Percentiles rank a stretch among this genome's conserved stretches.
phyloP scores from a whole-genome alignment of 192 early-diverging fungal species.

The Gamsiella multidivaricata region DNA sequence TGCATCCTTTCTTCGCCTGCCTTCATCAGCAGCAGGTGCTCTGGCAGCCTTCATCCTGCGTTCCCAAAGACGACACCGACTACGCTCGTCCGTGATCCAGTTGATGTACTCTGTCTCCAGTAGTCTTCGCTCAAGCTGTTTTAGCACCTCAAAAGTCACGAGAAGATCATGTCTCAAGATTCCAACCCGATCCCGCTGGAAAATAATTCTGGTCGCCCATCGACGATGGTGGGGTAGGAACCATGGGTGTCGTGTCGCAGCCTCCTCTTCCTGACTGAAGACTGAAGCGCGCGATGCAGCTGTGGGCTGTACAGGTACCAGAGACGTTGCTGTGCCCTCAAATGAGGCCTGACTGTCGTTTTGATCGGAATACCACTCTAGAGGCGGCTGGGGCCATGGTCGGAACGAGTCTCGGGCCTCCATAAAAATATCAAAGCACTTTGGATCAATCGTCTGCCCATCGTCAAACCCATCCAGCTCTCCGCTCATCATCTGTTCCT shows the following conservation, averaged over 20 bases:
- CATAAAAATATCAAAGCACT: constrained; percentile 51
- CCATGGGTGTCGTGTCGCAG: constrained; percentile 53
- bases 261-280: too few relatives aligned
- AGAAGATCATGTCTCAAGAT: constrained; percentile 61
- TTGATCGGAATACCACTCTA: constrained; percentile 21
- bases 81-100: constrained; percentile 61
- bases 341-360: neutral
- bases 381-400: constrained; percentile 19
- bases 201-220: constrained; percentile 58
- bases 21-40: neutral
- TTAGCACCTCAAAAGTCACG: constrained; percentile 58
- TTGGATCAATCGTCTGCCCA: constrained; percentile 17
- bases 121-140: constrained; percentile 58
- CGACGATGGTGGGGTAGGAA: constrained; percentile 52
- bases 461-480: constrained; percentile 47
- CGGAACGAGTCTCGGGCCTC: constrained; percentile 42
- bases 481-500: constrained; percentile 52
- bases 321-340: neutral
- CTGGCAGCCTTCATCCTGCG: neutral
- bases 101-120: constrained; percentile 65
- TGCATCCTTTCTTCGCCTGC: neutral
- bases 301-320: neutral
- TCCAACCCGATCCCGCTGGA: constrained; percentile 60
- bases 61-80: constrained; percentile 54
- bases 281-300: too few relatives aligned